Percentiles rank a stretch among this genome's conserved stretches.
phyloP scores from a whole-genome alignment of 768 basidiomycete species.

The Pleurotus salmoneostramineus region DNA sequence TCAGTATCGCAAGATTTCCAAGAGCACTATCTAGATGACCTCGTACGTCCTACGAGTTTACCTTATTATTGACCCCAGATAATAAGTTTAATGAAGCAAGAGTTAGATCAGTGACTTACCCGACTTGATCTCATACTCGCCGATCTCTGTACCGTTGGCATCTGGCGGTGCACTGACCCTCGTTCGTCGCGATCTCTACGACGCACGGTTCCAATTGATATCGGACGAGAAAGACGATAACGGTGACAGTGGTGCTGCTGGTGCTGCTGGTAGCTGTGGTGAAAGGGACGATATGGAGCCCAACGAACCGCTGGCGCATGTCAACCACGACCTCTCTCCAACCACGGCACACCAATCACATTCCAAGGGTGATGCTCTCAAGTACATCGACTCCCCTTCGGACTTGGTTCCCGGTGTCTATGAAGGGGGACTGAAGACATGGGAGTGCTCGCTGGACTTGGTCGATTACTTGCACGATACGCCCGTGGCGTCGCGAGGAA shows the following conservation, averaged over 20 bases:
- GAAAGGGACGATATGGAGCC: background rate
- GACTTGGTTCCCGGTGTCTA: constrained; percentile 92
- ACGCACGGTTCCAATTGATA: constrained; percentile 93
- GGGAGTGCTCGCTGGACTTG: constrained; percentile 93
- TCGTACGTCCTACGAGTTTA: constrained; percentile 11
- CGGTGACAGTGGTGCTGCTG: constrained; percentile 13
- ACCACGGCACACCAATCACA: background rate
- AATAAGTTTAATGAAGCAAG: constrained; percentile 9
- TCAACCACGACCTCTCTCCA: no score
- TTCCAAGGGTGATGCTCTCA: constrained; percentile 30
- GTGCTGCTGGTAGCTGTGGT: background rate
- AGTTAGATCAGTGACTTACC: constrained; percentile 68
- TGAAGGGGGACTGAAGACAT: constrained; percentile 96
- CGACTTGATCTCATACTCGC: constrained; percentile 75
- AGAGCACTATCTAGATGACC: constrained; percentile 27
- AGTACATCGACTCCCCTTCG: constrained; percentile 77
- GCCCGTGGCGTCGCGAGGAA: constrained; percentile 35
- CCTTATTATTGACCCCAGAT: background rate
- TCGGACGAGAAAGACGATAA: constrained; percentile 41
- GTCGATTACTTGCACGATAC: constrained; percentile 55
- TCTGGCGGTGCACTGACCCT: constrained; percentile 37
- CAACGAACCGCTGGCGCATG: background rate
- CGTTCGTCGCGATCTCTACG: constrained; percentile 84
- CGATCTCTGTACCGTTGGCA: constrained; percentile 48
- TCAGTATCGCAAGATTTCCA: constrained; percentile 15